These are phyloP conservation scores for Nidula niveotomentosa DNA, from an alignment of 1,284 basidiomycete species.

Conservation along the genomic window DNA sequence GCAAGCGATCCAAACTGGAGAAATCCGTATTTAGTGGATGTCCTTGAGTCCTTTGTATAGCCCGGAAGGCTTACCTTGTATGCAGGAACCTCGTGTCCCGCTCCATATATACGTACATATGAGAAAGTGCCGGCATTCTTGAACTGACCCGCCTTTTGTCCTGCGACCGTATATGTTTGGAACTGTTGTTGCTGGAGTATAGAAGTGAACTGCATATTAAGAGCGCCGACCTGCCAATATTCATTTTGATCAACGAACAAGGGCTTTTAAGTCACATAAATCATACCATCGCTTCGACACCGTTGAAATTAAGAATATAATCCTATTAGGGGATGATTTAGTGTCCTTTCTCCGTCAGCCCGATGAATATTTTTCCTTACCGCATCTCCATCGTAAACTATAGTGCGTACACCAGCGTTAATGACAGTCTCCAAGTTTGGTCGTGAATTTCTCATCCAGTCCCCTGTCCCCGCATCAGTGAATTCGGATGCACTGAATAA, in stretches of 20 bases:
- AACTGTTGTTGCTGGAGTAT: slow-evolving; percentile 36
- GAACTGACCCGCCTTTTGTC: slow-evolving; percentile 44
- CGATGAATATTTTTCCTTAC: slow-evolving; percentile 23
- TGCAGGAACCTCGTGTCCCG: slow-evolving; percentile 47
- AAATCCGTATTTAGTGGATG: too few species aligned
- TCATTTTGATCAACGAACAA: too few species aligned
- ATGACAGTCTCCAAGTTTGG: slow-evolving; percentile 58
- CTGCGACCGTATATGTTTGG: slow-evolving; percentile 45
- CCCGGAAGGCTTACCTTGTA: slow-evolving; percentile 20
- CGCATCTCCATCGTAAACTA: slow-evolving; percentile 58
- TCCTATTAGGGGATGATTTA: slow-evolving; percentile 29
- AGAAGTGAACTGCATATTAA: slow-evolving; percentile 35
- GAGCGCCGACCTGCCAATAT: slow-evolving; percentile 32
- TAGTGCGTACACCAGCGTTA: slow-evolving; percentile 52
- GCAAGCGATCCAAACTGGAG: slow-evolving; percentile 16
- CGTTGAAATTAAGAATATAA: slow-evolving; percentile 59
- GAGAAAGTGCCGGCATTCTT: slow-evolving; percentile 61
- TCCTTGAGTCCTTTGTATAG: not conserved
- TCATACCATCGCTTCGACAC: slow-evolving; percentile 60
- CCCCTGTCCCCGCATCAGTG: slow-evolving; percentile 30
- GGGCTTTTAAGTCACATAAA: not conserved
- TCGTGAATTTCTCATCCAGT: slow-evolving; percentile 63
- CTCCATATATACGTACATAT: slow-evolving; percentile 50
- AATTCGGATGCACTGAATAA: not conserved
- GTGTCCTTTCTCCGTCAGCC: not conserved